Evolutionary conservation across 2,329 filamentous ascomycete species (phyloP).

Genomic region (Fusarium haematococcum): DNA sequence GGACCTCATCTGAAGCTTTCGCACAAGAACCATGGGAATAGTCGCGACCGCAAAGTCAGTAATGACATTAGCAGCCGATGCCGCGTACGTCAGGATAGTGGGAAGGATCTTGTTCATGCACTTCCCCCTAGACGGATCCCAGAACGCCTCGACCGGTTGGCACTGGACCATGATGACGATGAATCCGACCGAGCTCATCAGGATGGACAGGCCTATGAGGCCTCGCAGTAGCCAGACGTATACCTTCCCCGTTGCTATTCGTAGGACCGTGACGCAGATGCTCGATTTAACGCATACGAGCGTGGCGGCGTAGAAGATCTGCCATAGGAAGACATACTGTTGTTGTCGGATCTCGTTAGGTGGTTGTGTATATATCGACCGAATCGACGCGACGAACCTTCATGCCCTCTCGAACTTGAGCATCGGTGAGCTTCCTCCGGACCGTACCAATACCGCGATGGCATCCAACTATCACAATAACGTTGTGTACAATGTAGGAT

Average conservation of each 20-base stretch:
- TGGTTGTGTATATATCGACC: not conserved
- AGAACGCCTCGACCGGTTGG: not conserved
- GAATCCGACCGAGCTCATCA: not conserved
- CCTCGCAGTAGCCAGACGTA: not conserved
- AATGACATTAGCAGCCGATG: not conserved
- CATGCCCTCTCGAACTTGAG: not conserved
- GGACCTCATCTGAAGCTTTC: not conserved
- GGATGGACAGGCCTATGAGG: not conserved
- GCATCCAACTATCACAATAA: not conserved
- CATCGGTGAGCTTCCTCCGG: not conserved
- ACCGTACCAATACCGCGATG: not conserved
- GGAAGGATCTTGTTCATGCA: not conserved
- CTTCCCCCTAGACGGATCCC: not conserved
- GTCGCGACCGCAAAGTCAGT: not conserved
- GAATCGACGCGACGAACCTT: not conserved
- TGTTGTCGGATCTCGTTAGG: not conserved
- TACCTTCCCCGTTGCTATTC: not conserved
- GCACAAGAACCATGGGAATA: not conserved
- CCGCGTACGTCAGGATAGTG: not conserved
- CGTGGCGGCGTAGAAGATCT: not conserved
- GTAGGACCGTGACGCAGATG: not conserved
- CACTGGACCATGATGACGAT: not conserved
- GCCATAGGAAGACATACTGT: not conserved
- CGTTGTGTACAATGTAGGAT: not conserved
- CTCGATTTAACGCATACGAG: not conserved